phyloP scores from a whole-genome alignment of 495 filamentous ascomycete genomes.

The Podospora comata region DNA sequence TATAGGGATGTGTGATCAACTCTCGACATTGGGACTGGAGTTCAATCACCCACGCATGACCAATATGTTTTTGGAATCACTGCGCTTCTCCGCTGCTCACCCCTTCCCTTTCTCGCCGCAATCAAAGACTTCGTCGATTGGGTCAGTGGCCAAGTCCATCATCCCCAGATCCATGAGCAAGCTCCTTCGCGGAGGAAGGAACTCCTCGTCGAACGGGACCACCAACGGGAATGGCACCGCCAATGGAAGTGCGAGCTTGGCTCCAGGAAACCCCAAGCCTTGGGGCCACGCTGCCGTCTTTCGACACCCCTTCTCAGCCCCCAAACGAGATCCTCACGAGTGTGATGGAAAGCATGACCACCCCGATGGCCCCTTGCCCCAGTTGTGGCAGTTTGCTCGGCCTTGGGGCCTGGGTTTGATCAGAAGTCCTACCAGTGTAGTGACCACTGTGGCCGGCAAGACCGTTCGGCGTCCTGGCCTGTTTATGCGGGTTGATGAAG shows the following conservation, averaged over 20 bases:
- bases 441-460: slow-evolving; percentile 28
- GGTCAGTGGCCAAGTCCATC: slow-evolving; percentile 8
- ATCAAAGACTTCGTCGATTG: neutral
- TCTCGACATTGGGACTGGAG: slow-evolving; percentile 34
- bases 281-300: slow-evolving; percentile 10
- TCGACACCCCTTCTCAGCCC: slow-evolving; percentile 8
- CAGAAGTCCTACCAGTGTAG: slow-evolving; percentile 21
- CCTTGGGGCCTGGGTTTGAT: slow-evolving; percentile 29
- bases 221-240: neutral
- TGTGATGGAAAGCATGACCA: slow-evolving; percentile 24
- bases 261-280: neutral
- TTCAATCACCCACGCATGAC: slow-evolving; percentile 32
- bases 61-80: slow-evolving; percentile 23
- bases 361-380: slow-evolving; percentile 9
- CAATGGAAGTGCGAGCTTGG: neutral
- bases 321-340: slow-evolving; percentile 21
- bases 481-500: slow-evolving; percentile 29
- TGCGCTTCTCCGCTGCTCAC: slow-evolving; percentile 35
- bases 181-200: neutral
- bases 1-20: slow-evolving; percentile 39
- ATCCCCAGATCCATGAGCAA: slow-evolving; percentile 16
- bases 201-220: neutral
- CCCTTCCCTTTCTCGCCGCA: slow-evolving; percentile 31
- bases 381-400: slow-evolving; percentile 27
- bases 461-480: slow-evolving; percentile 32